phyloP scores from a whole-genome alignment of 495 filamentous ascomycete genomes.

The Penicillium steckii region DNA sequence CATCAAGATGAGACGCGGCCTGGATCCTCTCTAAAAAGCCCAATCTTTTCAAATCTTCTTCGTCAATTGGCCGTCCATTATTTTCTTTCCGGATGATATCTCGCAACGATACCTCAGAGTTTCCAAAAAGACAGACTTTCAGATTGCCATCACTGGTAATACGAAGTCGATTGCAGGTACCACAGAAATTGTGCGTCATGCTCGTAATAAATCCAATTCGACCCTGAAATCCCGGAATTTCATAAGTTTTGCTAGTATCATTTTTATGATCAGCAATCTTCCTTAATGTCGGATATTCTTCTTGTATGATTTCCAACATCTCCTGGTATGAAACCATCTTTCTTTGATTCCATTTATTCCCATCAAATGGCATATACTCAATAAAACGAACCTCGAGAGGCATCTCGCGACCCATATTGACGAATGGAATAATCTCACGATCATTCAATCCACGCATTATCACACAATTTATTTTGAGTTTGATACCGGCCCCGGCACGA shows the following conservation, averaged over 20 bases:
- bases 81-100: slow-evolving; percentile 83
- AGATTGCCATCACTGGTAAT: slow-evolving; percentile 95
- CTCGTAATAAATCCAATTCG: slow-evolving; percentile 93
- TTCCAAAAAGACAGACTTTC: slow-evolving; percentile 95
- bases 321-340: slow-evolving; percentile 91
- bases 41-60: slow-evolving; percentile 62
- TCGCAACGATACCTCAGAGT: slow-evolving; percentile 85
- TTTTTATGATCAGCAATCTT: slow-evolving; percentile 72
- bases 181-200: slow-evolving; percentile 99
- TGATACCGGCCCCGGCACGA: slow-evolving; percentile 74
- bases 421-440: slow-evolving; percentile 83
- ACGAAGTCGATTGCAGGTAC: slow-evolving; percentile 87
- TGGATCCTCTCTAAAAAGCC: slow-evolving; percentile 59
- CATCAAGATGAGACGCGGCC: too few relatives aligned
- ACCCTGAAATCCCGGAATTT: slow-evolving; percentile 84
- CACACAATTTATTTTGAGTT: slow-evolving; percentile 94
- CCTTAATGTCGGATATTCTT: slow-evolving; percentile 66
- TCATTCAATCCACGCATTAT: slow-evolving; percentile 95
- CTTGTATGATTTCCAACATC: slow-evolving; percentile 82
- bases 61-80: slow-evolving; percentile 62
- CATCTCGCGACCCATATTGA: slow-evolving; percentile 82
- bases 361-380: slow-evolving; percentile 99
- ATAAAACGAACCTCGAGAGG: slow-evolving; percentile 97
- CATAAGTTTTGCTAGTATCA: slow-evolving; percentile 94
- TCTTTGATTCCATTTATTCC: slow-evolving; percentile 87